Conservation (phyloP, 768 basidiomycete species). For the Mycena filopes region DNA sequence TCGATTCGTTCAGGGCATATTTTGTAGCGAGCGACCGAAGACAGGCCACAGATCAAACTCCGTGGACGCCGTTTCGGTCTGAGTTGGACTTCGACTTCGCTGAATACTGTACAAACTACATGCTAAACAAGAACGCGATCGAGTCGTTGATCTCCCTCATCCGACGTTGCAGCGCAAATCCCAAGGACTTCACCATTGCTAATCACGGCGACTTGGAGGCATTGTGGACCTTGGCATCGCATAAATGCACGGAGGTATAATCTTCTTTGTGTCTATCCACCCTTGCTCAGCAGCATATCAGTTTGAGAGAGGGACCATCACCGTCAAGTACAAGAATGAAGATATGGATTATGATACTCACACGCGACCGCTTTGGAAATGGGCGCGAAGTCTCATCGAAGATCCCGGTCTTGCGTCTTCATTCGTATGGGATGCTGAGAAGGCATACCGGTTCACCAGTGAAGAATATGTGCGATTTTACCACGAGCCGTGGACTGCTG, state of each 20-base stretch:
- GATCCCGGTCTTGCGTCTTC: constrained; percentile 35
- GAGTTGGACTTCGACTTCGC: constrained; percentile 44
- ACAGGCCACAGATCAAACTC: constrained; percentile 16
- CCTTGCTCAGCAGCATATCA: background rate
- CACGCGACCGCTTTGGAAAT: constrained; percentile 39
- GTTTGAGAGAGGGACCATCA: constrained; percentile 16
- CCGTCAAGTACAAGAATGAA: constrained; percentile 28
- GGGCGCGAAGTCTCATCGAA: constrained; percentile 37
- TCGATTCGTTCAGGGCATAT: background rate
- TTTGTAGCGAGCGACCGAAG: background rate
- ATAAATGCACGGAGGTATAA: background rate
- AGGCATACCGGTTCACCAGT: constrained; percentile 40
- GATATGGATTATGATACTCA: constrained; percentile 28
- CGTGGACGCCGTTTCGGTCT: constrained; percentile 44
- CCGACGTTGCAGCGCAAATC: background rate
- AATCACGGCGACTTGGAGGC: background rate
- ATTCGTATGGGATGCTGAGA: constrained; percentile 44
- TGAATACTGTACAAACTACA: constrained; percentile 36
- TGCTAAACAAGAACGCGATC: constrained; percentile 34
- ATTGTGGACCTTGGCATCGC: background rate
- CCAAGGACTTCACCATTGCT: background rate
- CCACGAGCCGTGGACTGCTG: constrained; percentile 51
- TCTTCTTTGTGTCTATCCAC: background rate
- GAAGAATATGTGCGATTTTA: constrained; percentile 38
- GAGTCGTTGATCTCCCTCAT: background rate